Conservation (phyloP, 345 rosid species). For the Combretum micranthum region DNA sequence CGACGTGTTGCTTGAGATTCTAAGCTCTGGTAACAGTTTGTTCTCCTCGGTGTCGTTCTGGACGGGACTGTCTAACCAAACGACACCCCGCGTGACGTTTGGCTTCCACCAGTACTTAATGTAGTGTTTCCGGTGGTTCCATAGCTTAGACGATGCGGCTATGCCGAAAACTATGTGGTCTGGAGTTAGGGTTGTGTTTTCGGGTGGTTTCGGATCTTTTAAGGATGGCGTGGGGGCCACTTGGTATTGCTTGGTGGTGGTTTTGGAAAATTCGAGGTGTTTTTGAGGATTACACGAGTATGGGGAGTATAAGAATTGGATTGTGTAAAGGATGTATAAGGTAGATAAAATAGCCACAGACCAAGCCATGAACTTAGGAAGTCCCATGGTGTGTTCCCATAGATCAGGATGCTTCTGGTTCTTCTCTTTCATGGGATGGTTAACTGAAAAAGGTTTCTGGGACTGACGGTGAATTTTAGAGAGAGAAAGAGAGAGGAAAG, state of each 20-base stretch:
- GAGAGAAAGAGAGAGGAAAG: neutral
- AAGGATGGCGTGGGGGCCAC: too few relatives aligned
- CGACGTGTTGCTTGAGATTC: constrained; percentile 44
- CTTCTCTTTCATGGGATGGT: too few relatives aligned
- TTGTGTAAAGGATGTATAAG: too few relatives aligned
- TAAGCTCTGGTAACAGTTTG: constrained; percentile 31
- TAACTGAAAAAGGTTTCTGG: too few relatives aligned
- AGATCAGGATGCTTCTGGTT: too few relatives aligned
- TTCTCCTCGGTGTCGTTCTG: constrained; percentile 15
- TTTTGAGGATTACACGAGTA: too few relatives aligned
- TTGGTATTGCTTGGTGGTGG: too few relatives aligned
- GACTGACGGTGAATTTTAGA: neutral
- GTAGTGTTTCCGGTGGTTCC: constrained; percentile 58
- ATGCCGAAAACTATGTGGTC: constrained; percentile 67
- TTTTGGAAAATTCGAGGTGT: too few relatives aligned
- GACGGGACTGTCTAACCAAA: constrained; percentile 57
- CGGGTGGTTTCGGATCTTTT: neutral
- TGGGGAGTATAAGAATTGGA: too few relatives aligned
- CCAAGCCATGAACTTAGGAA: too few relatives aligned
- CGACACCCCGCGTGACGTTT: constrained; percentile 44
- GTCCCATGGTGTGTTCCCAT: too few relatives aligned
- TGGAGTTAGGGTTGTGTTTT: constrained; percentile 32
- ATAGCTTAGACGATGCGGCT: constrained; percentile 54
- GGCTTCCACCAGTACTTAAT: constrained; percentile 73
- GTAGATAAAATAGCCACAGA: too few relatives aligned